Evolutionary conservation across 768 basidiomycete genomes (phyloP).

Genomic region (Suillus paluster): DNA sequence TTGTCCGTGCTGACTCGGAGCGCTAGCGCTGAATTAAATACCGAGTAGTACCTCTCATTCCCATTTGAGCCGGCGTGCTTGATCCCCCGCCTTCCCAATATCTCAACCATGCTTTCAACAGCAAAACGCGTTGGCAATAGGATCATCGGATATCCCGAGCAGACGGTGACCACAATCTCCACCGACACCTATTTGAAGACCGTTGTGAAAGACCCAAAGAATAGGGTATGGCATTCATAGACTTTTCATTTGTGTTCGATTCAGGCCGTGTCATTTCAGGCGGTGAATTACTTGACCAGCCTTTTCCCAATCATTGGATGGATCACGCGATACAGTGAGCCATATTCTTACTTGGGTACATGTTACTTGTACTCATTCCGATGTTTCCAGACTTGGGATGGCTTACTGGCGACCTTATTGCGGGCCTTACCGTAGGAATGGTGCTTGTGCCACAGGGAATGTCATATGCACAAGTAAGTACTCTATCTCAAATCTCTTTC

Average conservation of each 20-base stretch:
- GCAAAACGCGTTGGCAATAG: constrained; percentile 59
- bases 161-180: constrained; percentile 62
- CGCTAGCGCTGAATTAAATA: neutral
- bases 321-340: constrained; percentile 86
- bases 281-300: constrained; percentile 62
- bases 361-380: constrained; percentile 6
- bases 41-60: neutral
- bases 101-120: constrained; percentile 38
- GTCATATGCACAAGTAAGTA: constrained; percentile 77
- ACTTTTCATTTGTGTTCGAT: constrained; percentile 3
- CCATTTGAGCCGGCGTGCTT: neutral
- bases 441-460: constrained; percentile 95
- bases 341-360: neutral
- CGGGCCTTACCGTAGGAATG: constrained; percentile 92
- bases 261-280: constrained; percentile 39
- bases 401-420: constrained; percentile 86
- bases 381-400: constrained; percentile 64
- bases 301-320: constrained; percentile 88
- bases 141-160: constrained; percentile 63
- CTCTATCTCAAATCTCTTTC: neutral
- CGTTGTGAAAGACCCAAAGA: constrained; percentile 49
- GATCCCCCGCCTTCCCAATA: neutral
- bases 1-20: neutral
- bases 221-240: constrained; percentile 40
- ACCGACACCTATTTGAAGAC: constrained; percentile 54